Evolutionary conservation across 2,329 filamentous ascomycete genomes (phyloP), one percentile per base, ranked within the genome.

Genomic region (Fusarium xylarioides): DNA sequence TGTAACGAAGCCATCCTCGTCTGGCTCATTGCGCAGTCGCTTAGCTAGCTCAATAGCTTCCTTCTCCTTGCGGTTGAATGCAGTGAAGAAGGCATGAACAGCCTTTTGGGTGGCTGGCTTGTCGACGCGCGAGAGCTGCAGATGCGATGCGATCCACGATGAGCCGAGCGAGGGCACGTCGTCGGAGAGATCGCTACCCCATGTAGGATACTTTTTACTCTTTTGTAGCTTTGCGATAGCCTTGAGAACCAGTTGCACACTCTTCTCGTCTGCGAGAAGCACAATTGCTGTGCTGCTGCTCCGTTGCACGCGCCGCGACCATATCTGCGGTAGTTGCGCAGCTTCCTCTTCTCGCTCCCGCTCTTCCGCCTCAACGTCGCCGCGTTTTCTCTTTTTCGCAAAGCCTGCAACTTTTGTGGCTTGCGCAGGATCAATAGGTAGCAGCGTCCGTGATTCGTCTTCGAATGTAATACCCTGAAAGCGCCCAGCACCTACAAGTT

Each of bases 1-100:
- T 7, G 95, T 98, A 54, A 98, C 89, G 80, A 99, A 99, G 4
- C 96, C 96, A 81, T 99, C 96, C 79, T 94, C 95, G 81, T 99
- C 96, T 1, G 95, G 94, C 77, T 94, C 91, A 75, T 92, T 92
- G 68, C 93, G 90, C 69, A 92, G 85, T 62, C 88, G 85, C 83
- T 89, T 91, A 79, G 83, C 92, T 79, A 85, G 87, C 83, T 85
- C 91, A 73, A 79, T 87, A 75, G 86, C 91, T 82, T 86, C 91
- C 83, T 81, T 90, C 86, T 88, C 93, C 83, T 86, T 93, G 84
- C 79, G 89, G 84, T 87, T 92, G 84, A 95, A 98, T n/a, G 91
- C 86, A 28, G 89, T 88, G 87, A 98, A 97, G 85, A 95, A 98
- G 40, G 91, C 90, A 79, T 98, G 95, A 30, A 97, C 92, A 8